These are phyloP conservation scores for Penicillium vulpinum DNA, from an alignment of 2,329 filamentous ascomycete genomes.

Conservation along the genomic window DNA sequence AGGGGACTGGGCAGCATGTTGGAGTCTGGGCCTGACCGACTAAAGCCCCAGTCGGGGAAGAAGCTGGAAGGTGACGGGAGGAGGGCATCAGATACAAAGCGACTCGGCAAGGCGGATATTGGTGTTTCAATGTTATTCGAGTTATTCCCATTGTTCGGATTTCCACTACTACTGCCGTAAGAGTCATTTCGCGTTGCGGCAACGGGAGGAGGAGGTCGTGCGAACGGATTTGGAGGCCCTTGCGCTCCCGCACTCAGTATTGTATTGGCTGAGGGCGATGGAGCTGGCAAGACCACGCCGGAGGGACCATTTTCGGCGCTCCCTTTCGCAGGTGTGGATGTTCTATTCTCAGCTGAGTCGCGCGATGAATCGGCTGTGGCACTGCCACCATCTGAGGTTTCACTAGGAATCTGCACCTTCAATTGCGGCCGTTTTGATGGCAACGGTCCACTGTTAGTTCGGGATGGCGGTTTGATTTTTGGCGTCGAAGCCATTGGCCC, in stretches of 20 bases:
- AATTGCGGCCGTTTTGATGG: constrained; percentile 74
- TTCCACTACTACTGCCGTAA: constrained; percentile 34
- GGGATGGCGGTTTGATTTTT: constrained; percentile 71
- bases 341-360: constrained; percentile 61
- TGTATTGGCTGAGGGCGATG: constrained; percentile 83
- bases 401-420: constrained; percentile 93
- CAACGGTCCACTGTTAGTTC: constrained; percentile 73
- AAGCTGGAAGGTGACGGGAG: constrained; percentile 89
- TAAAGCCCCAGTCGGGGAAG: constrained; percentile 86
- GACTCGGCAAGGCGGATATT: constrained; percentile 87
- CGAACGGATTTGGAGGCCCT: constrained; percentile 94
- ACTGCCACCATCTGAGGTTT: constrained; percentile 73
- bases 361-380: constrained; percentile 71
- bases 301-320: constrained; percentile 59
- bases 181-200: constrained; percentile 42
- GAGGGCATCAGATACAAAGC: constrained; percentile 84
- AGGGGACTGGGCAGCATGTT: constrained; percentile 90
- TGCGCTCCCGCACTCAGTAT: constrained; percentile 87
- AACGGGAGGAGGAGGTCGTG: constrained; percentile 74
- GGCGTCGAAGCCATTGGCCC: constrained; percentile 64
- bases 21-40: constrained; percentile 61
- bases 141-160: constrained; percentile 13
- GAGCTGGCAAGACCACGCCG: constrained; percentile 82
- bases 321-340: constrained; percentile 58
- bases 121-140: constrained; percentile 65